Evolutionary conservation across 345 rosid genomes (phyloP), one percentile per base, ranked within the genome.

Genomic region (Litchi chinensis): DNA sequence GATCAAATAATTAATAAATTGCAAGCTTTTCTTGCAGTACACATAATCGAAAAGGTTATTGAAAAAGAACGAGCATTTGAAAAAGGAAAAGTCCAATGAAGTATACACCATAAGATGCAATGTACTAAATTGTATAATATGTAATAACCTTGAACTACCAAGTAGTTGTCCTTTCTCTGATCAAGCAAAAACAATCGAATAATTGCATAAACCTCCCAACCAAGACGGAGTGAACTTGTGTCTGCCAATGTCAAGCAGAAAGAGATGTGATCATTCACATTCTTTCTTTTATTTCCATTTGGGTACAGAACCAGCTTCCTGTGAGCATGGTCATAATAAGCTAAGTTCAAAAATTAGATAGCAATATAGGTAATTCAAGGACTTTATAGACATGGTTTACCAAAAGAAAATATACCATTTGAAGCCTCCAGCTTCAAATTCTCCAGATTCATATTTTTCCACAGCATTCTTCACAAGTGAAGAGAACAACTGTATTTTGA

Each of bases 401-500:
- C 24, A 1, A 16, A 44, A 59, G 21, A 41, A 76, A 46, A 60
- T 82, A 85, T 82, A 90, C 95, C 98, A 93, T 85, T 86, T 88
- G 86, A 83, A 89, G 76, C 95, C 95, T 68, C 90, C 87, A 21
- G 95, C 95, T 84, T 87, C 88, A 81, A 93, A 91, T 75, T 75
- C 82, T 43, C 74, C 87, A 2, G 94, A 85, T 85, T 91, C 98
- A 63, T 90, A 91, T 72, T 85, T 90, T 41, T 86, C 89, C 48
- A 84, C 63, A 26, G 79, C 74, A 82, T 77, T 81, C 79, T 87
- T 85, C 41, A 80, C 12, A 50, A 89, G 87, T 75, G 79, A 75
- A 41, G 93, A 90, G 79, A 84, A 89, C 11, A 77, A 82, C 77
- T 90, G 84, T 71, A 91, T 84, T 73, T 83, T 87, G 75, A 90